Evolutionary conservation across 768 basidiomycete genomes (phyloP).

Genomic region (Steccherinum ochraceum): DNA sequence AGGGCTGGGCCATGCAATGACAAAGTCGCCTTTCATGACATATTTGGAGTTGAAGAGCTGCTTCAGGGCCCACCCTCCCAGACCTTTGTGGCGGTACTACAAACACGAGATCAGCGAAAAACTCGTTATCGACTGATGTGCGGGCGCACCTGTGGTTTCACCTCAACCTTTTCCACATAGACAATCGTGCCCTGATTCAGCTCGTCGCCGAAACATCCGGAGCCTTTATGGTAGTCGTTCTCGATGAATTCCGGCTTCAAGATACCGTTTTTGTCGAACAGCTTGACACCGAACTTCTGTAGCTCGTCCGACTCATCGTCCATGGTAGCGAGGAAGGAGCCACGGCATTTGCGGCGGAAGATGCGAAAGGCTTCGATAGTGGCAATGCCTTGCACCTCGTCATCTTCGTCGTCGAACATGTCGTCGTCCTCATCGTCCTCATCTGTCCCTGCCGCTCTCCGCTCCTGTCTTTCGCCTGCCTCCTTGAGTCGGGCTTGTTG

Average conservation of each 20-base stretch:
- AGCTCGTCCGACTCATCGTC: slow-evolving; percentile 28
- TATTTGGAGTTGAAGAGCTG: slow-evolving; percentile 5
- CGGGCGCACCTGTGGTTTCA: slow-evolving; percentile 16
- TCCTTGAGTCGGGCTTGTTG: no score
- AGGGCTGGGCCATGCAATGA: slow-evolving; percentile 12
- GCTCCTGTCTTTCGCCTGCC: no score
- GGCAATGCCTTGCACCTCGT: neutral
- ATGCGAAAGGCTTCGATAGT: slow-evolving; percentile 8
- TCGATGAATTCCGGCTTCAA: slow-evolving; percentile 20
- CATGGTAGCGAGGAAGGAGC: slow-evolving; percentile 13
- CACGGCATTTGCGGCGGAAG: neutral
- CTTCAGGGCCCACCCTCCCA: slow-evolving; percentile 9
- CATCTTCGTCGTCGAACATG: neutral
- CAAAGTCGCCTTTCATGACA: slow-evolving; percentile 2
- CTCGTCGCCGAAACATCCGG: slow-evolving; percentile 26
- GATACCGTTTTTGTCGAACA: slow-evolving; percentile 25
- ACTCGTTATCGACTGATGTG: neutral
- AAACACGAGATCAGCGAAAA: no score
- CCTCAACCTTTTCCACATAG: slow-evolving; percentile 21
- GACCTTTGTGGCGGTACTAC: slow-evolving; percentile 7
- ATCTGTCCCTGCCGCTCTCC: no score
- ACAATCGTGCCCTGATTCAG: slow-evolving; percentile 22
- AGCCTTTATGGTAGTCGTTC: slow-evolving; percentile 22
- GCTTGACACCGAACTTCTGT: slow-evolving; percentile 18
- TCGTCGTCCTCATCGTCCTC: no score